A percentile compares a stretch with the other conserved stretches of the same genome.
Conservation (phyloP, 2,329 filamentous ascomycete genomes). For the Pseudopyrenochaeta lycopersici region DNA sequence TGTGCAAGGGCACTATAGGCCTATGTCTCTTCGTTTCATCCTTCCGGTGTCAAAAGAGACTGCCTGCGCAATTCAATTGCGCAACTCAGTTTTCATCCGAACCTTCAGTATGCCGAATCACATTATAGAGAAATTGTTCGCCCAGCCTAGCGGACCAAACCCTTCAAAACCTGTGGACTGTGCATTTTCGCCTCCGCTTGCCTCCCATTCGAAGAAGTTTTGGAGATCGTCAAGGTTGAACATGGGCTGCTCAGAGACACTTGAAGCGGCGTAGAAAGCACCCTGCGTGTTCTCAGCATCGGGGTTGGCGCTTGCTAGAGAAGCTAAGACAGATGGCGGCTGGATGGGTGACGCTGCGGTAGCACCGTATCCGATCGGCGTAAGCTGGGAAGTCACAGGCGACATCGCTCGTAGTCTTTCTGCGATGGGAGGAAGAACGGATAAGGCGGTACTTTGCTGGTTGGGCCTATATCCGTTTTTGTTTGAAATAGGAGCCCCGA, state of each 20-base stretch:
- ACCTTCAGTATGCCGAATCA: too few relatives aligned
- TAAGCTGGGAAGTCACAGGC: constrained; percentile 17
- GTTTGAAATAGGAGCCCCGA: constrained; percentile 21
- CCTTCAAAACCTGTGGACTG: constrained; percentile 40
- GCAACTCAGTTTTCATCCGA: too few relatives aligned
- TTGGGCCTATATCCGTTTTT: constrained; percentile 1
- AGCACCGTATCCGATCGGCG: constrained; percentile 10
- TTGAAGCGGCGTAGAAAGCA: constrained; percentile 15
- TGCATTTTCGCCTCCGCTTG: constrained; percentile 32
- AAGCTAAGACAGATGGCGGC: background rate
- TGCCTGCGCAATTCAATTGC: too few relatives aligned
- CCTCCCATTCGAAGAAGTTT: constrained; percentile 45
- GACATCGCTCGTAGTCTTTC: constrained; percentile 16
- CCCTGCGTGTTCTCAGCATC: constrained; percentile 15
- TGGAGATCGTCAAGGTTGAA: constrained; percentile 44
- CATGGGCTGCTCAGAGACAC: constrained; percentile 31
- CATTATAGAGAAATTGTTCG: constrained; percentile 38
- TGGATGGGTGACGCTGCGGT: background rate
- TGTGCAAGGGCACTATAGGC: too few relatives aligned
- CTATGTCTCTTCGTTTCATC: too few relatives aligned
- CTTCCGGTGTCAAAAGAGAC: too few relatives aligned
- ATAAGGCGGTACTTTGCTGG: constrained; percentile 13
- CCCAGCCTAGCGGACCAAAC: constrained; percentile 41
- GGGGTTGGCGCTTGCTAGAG: constrained; percentile 10
- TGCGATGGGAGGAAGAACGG: constrained; percentile 23